These are phyloP conservation scores for Trichopus zeylanicus DNA, from an alignment of 116 monocot species.

Conservation along the genomic window DNA sequence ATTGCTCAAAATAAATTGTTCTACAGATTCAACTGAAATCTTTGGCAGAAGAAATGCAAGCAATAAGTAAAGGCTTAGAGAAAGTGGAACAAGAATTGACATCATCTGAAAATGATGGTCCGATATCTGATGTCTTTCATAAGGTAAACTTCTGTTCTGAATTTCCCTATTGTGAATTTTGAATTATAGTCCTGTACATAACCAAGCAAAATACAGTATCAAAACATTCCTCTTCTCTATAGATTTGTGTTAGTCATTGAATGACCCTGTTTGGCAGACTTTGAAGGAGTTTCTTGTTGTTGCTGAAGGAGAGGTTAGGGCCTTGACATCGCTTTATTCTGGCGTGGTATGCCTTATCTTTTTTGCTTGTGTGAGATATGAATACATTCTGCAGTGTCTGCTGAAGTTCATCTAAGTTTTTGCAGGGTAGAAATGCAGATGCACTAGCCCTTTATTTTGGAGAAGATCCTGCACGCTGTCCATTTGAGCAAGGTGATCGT, in stretches of 20 bases:
- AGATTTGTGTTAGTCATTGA: not conserved
- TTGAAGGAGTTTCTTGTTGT: constrained; percentile 68
- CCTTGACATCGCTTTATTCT: constrained; percentile 73
- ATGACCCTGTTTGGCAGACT: constrained; percentile 35
- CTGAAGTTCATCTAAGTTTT: not conserved
- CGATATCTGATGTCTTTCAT: constrained; percentile 58
- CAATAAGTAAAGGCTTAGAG: constrained; percentile 87
- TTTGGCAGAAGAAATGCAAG: constrained; percentile 97
- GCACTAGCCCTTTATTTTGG: constrained; percentile 55
- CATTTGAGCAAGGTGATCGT: constrained; percentile 58
- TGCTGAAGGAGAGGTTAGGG: constrained; percentile 85
- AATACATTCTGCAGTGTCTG: not conserved
- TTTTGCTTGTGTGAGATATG: not conserved
- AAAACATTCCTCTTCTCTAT: not conserved
- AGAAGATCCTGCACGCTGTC: constrained; percentile 58
- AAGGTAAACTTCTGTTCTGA: constrained; percentile 33
- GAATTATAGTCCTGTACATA: not conserved
- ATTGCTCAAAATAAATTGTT: not conserved
- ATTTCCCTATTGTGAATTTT: not conserved
- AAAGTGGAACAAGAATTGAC: constrained; percentile 88
- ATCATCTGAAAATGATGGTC: constrained; percentile 91
- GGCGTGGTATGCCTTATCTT: constrained; percentile 55
- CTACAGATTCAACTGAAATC: constrained; percentile 80
- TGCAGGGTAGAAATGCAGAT: constrained; percentile 54
- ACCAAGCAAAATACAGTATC: too few relatives aligned